Base-by-base conservation (phyloP, 768 basidiomycete genomes). In the Mycena albidolilacea region DNA sequence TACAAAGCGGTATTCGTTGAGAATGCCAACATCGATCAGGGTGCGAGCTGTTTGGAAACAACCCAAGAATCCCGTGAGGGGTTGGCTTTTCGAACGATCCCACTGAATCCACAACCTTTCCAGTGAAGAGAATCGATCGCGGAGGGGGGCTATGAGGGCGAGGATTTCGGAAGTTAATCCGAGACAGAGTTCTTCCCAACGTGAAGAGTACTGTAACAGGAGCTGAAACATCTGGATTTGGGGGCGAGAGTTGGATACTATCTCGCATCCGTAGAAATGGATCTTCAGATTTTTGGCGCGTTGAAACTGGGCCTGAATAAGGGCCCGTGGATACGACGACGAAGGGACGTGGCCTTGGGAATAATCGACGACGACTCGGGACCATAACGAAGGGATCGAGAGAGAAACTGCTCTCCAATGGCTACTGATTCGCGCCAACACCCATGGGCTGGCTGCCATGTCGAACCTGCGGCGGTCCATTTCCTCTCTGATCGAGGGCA, bases 131-230 rank as follows among this genome's bases (percentile, higher is more conserved):
- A 58, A 15, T 6, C 37, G 37, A 19, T 37, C 37, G 2, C 37
- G 15, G 19, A 58, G 35, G 15, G 14, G 37, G 35, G 35, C 6
- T 7, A 58, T 6, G 7, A 17, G 37, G 2, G 57, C 11, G 6
- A 38, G 4, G 14, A 8, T 5, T 54, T 12, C 21, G 10, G 59
- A 14, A 61, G 67, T 54, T 30, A 61, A 37, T 0, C n/a, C 7
- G 7, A 69, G 7, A 43, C 6, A 7, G 46, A 69, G 59, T 11
- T 69, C 67, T 19, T 61, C 67, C 67, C 67, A 69, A 7, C 59
- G 48, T 0, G 38, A 19, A 37, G 59, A 50, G 59, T 62, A 38
- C 46, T 52, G 17, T 10, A 38, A 17, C 10, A 69, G 8, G 23
- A 23, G 38, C 19, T 38, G n/a, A 37, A 69, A 62, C n/a, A 62